Evolutionary conservation across 202 grass and related monocot species (phyloP).

Genomic region (Thinopyrum obtusiflorum): DNA sequence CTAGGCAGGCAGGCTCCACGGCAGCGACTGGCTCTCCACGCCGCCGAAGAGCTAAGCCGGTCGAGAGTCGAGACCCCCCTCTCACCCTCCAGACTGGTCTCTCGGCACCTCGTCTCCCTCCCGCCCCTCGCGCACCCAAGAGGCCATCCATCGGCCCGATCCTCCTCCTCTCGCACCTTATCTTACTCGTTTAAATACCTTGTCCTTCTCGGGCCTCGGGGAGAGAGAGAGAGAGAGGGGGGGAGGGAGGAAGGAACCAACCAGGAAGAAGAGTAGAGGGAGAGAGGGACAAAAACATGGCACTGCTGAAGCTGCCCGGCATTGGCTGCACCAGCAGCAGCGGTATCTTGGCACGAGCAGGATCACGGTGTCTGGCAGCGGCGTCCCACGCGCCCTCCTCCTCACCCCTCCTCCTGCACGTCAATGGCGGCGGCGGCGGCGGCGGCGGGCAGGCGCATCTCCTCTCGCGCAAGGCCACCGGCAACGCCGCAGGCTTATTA

Average conservation of each 20-base stretch:
- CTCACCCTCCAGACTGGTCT: not conserved
- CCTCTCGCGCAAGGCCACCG: not conserved
- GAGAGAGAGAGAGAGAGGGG: not conserved
- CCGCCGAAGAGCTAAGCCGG: conserved; percentile 23
- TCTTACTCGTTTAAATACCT: conserved; percentile 45
- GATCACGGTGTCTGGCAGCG: conserved; percentile 31
- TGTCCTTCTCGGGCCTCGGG: not conserved
- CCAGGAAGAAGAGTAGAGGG: not conserved
- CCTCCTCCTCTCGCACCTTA: conserved; percentile 43
- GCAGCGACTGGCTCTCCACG: conserved; percentile 33
- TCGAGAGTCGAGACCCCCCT: no score
- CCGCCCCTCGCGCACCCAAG: conserved; percentile 22
- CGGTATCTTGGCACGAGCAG: conserved; percentile 24
- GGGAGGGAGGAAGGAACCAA: not conserved
- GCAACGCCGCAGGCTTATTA: not conserved
- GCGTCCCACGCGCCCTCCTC: conserved; percentile 26
- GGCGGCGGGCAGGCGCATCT: not conserved
- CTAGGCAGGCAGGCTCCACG: not conserved
- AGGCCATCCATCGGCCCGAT: not conserved
- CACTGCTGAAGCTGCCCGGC: conserved; percentile 28
- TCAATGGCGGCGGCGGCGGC: conserved; percentile 27
- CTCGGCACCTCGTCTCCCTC: not conserved
- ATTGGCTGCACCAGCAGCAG: conserved; percentile 40
- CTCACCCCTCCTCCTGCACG: not conserved
- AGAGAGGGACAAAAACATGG: conserved; percentile 28